Evolutionary conservation across 1,139 yeast genomes (phyloP).

Genomic region (Candida smagusa): DNA sequence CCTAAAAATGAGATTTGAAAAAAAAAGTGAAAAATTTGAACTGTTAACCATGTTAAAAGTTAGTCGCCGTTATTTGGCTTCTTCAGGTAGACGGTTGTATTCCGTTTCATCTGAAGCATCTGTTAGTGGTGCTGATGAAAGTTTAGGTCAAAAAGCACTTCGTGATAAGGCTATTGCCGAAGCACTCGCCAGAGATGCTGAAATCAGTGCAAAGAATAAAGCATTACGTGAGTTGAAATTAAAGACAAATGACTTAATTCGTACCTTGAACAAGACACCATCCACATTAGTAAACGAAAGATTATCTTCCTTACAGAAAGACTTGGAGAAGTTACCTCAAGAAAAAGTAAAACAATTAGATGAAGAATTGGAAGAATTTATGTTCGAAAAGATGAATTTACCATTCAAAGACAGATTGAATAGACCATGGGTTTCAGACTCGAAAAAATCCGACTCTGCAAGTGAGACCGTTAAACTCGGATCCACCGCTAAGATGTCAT

Average conservation of each 20-base stretch:
- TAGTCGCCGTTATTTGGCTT: constrained; percentile 1
- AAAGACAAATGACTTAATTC: constrained; percentile 25
- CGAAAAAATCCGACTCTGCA: constrained; percentile 1
- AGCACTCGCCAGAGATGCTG: constrained; percentile 46
- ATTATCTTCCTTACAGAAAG: constrained; percentile 27
- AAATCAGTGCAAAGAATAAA: constrained; percentile 34
- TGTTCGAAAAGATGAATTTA: constrained; percentile 32
- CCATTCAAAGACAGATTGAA: constrained; percentile 28
- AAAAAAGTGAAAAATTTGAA: constrained; percentile 2
- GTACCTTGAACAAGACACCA: constrained; percentile 37
- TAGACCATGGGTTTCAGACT: constrained; percentile 32
- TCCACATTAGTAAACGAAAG: constrained; percentile 28
- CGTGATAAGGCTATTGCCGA: constrained; percentile 45
- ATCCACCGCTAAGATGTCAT: constrained; percentile 32
- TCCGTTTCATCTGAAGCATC: constrained; percentile 6
- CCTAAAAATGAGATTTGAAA: neutral
- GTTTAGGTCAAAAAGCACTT: constrained; percentile 24
- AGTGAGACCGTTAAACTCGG: constrained; percentile 17
- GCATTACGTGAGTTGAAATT: constrained; percentile 35
- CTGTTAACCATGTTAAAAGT: constrained; percentile 1
- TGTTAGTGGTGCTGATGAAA: constrained; percentile 1
- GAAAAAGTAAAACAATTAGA: constrained; percentile 40
- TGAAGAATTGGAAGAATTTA: constrained; percentile 41
- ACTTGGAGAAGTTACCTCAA: constrained; percentile 27
- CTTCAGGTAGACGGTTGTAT: constrained; percentile 4